Percentiles rank a stretch among this genome's conserved stretches.
phyloP scores from a whole-genome alignment of 805 yeast species.

The Debaryomyces hansenii region DNA sequence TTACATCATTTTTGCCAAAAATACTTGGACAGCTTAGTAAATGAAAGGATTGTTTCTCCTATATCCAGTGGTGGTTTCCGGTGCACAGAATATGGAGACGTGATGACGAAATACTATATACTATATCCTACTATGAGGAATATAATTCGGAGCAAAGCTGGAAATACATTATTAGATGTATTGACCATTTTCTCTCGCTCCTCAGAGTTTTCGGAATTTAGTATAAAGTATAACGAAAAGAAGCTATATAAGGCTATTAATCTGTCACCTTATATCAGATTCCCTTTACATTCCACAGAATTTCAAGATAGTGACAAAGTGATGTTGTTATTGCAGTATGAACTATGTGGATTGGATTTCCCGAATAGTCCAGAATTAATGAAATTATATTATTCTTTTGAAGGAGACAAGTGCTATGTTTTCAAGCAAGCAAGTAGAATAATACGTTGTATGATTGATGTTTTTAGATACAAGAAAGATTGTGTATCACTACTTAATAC shows the following conservation, averaged over 20 bases:
- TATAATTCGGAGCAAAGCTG: constrained; percentile 19
- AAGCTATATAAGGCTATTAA: constrained; percentile 46
- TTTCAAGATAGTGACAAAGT: constrained; percentile 36
- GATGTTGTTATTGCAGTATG: constrained; percentile 46
- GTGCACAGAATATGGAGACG: constrained; percentile 44
- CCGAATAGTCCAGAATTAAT: constrained; percentile 44
- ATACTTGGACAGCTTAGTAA: constrained; percentile 29
- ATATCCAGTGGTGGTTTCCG: constrained; percentile 10
- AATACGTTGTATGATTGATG: constrained; percentile 44
- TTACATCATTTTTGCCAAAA: constrained; percentile 32
- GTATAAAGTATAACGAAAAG: constrained; percentile 46
- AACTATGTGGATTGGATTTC: constrained; percentile 49
- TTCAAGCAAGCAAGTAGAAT: constrained; percentile 45
- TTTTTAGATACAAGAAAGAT: constrained; percentile 41
- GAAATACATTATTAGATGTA: constrained; percentile 15
- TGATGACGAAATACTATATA: constrained; percentile 52
- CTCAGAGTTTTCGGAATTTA: constrained; percentile 40
- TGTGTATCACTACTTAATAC: constrained; percentile 39
- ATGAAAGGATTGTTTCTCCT: constrained; percentile 25
- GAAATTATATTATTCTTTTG: constrained; percentile 38
- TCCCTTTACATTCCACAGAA: constrained; percentile 30
- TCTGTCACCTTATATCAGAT: constrained; percentile 35
- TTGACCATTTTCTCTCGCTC: constrained; percentile 31
- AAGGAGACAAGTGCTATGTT: constrained; percentile 44
- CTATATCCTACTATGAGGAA: constrained; percentile 42